A percentile compares a stretch with the other conserved stretches of the same genome.
These are phyloP conservation scores for Jasminum sambac DNA, from an alignment of 257 asterid genomes.

Conservation along the genomic window DNA sequence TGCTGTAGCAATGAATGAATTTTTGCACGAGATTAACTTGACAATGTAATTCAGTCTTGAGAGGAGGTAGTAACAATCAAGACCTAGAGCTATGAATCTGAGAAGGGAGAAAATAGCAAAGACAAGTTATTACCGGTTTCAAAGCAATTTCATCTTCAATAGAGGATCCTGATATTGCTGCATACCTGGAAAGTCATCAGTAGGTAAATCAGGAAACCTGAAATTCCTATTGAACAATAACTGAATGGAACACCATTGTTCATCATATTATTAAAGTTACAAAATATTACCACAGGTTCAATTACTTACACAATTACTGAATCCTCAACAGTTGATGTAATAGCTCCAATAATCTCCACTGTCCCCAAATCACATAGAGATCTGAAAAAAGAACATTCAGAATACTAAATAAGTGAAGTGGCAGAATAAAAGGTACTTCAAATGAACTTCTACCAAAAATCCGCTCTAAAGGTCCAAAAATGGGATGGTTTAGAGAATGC, in stretches of 20 bases:
- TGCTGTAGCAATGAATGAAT: slow-evolving; percentile 13
- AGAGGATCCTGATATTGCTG: slow-evolving; percentile 96
- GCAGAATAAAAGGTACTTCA: background rate
- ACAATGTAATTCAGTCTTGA: slow-evolving; percentile 6
- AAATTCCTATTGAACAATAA: slow-evolving; percentile 12
- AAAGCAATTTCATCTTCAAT: slow-evolving; percentile 57
- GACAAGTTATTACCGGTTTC: slow-evolving; percentile 67
- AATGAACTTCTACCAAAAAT: slow-evolving; percentile 1
- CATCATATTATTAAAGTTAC: too few species aligned
- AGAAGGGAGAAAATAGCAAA: slow-evolving; percentile 1
- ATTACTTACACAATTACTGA: slow-evolving; percentile 80
- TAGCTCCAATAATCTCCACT: slow-evolving; percentile 89
- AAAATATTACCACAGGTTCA: background rate
- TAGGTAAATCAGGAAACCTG: slow-evolving; percentile 25
- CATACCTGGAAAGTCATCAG: slow-evolving; percentile 60
- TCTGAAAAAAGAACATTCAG: slow-evolving; percentile 42
- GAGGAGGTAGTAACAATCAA: background rate
- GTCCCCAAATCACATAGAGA: slow-evolving; percentile 84
- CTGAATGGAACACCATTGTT: slow-evolving; percentile 3
- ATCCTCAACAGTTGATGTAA: slow-evolving; percentile 87
- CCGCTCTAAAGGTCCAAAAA: background rate
- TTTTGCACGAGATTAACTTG: slow-evolving; percentile 18
- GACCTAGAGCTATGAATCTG: slow-evolving; percentile 5
- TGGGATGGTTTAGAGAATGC: background rate
- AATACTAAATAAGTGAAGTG: slow-evolving; percentile 17